phyloP scores from a whole-genome alignment of 306 rosid genomes.

The Dryas alaskensis region DNA sequence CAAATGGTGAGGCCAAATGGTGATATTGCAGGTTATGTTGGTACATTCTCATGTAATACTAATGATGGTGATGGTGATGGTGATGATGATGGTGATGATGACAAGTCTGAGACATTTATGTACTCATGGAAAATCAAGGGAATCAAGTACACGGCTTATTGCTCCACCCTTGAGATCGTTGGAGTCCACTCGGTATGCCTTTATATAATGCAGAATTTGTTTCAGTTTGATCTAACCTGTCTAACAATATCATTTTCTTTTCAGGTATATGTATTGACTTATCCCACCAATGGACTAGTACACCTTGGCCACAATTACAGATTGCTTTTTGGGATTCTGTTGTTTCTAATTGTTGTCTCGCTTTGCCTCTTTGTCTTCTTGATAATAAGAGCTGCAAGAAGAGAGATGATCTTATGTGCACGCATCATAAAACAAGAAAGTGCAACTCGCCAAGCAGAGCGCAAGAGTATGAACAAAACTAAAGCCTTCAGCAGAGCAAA shows the following conservation, averaged over 20 bases:
- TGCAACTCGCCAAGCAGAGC: slow-evolving; percentile 73
- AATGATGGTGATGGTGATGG: not conserved
- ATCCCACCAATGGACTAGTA: slow-evolving; percentile 33
- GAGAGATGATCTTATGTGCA: slow-evolving; percentile 60
- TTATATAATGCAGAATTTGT: too few species aligned
- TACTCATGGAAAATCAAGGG: not conserved
- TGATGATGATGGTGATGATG: not conserved
- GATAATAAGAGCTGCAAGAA: slow-evolving; percentile 26
- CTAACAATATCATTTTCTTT: slow-evolving; percentile 3
- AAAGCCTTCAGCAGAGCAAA: slow-evolving; percentile 62
- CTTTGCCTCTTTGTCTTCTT: slow-evolving; percentile 29
- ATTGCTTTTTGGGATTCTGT: slow-evolving; percentile 33
- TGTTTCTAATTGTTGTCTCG: slow-evolving; percentile 32
- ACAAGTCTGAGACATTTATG: not conserved
- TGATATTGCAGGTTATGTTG: not conserved
- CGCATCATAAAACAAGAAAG: slow-evolving; percentile 66
- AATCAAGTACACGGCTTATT: not conserved
- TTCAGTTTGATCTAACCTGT: not conserved
- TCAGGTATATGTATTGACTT: slow-evolving; percentile 53
- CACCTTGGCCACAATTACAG: slow-evolving; percentile 23
- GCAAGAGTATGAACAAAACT: slow-evolving; percentile 69
- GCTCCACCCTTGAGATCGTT: slow-evolving; percentile 20
- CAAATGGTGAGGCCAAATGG: not conserved
- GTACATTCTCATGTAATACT: slow-evolving; percentile 15
- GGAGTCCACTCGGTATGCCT: slow-evolving; percentile 26